Evolutionary conservation across 352 stramenopile genomes (phyloP).

Genomic region (Hyaloperonospora brassicae): DNA sequence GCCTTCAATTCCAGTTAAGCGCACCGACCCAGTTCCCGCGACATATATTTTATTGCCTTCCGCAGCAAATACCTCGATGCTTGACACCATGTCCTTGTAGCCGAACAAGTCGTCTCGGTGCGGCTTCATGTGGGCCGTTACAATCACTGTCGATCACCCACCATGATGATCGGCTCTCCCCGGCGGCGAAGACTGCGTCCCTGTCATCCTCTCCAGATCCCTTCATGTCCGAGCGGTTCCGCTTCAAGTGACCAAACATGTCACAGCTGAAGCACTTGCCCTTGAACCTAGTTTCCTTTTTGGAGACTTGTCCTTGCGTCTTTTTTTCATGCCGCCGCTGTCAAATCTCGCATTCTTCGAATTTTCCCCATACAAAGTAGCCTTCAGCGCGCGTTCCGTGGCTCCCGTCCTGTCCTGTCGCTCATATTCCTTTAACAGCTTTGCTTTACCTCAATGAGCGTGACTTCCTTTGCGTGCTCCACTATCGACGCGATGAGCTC

Average conservation of each 20-base stretch:
- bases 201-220: neutral
- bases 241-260: neutral
- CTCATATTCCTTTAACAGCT: neutral
- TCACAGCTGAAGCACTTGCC: neutral
- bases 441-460: neutral
- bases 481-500: neutral
- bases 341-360: neutral
- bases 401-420: neutral
- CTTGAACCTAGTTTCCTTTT: neutral
- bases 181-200: neutral
- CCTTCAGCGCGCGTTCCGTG: neutral
- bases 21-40: neutral
- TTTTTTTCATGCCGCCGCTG: neutral
- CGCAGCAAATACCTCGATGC: neutral
- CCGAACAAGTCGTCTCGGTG: neutral
- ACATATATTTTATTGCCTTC: neutral
- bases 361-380: neutral
- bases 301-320: neutral
- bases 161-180: neutral
- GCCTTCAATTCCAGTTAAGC: neutral
- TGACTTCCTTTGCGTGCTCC: neutral
- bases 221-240: neutral
- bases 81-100: neutral
- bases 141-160: constrained; percentile 1
- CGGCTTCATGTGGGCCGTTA: neutral